These are phyloP conservation scores for Septoria linicola DNA, from an alignment of 2,329 filamentous ascomycete species.

Conservation along the genomic window DNA sequence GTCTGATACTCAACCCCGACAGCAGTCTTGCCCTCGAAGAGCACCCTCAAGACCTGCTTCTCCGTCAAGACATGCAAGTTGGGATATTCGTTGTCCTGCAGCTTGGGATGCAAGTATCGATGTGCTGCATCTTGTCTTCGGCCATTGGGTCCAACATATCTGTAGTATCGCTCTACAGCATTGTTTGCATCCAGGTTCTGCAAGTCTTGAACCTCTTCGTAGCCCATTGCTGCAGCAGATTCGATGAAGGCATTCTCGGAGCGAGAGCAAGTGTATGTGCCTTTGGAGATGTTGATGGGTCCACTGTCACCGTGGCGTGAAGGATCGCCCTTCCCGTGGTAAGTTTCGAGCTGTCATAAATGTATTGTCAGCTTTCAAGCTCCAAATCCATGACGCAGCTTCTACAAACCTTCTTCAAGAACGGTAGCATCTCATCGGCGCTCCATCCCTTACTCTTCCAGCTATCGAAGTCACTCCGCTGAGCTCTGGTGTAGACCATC, in stretches of 20 bases:
- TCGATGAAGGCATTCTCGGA: constrained; percentile 53
- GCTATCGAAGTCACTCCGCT: constrained; percentile 51
- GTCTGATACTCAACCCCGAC: constrained; percentile 58
- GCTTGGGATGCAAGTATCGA: constrained; percentile 54
- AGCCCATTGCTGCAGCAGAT: constrained; percentile 50
- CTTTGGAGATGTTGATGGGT: constrained; percentile 56
- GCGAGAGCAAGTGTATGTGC: constrained; percentile 44
- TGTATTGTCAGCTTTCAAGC: constrained; percentile 1
- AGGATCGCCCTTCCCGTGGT: constrained; percentile 48
- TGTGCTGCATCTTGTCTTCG: constrained; percentile 58
- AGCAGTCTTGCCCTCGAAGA: constrained; percentile 47
- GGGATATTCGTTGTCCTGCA: constrained; percentile 50
- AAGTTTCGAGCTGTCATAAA: constrained; percentile 53
- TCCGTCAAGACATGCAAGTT: constrained; percentile 61
- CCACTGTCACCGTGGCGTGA: constrained; percentile 55
- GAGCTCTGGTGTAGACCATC: constrained; percentile 47
- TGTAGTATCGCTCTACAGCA: constrained; percentile 45
- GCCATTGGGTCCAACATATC: constrained; percentile 53
- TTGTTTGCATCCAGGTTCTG: constrained; percentile 51
- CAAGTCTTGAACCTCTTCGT: constrained; percentile 53
- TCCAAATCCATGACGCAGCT: too few species aligned
- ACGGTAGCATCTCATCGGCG: constrained; percentile 53
- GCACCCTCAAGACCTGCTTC: constrained; percentile 53
- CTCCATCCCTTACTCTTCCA: constrained; percentile 56
- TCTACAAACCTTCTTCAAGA: constrained; percentile 57